These are phyloP conservation scores for Penicillium robsamsonii DNA, from an alignment of 495 filamentous ascomycete species.

Conservation along the genomic window DNA sequence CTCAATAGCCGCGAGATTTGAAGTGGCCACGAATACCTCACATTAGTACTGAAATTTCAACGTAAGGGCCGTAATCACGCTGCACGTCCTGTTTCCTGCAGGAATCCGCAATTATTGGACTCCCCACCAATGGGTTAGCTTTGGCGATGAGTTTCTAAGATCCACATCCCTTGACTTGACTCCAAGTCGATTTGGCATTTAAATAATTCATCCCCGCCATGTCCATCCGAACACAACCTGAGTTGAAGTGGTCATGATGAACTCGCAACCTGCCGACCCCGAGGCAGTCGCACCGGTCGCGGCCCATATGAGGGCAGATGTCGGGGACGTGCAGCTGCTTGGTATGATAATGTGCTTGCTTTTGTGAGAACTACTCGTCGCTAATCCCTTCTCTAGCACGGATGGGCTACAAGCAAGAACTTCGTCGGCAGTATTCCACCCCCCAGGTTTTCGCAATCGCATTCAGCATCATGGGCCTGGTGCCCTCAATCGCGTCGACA, in stretches of 20 bases:
- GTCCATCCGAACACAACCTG: not conserved
- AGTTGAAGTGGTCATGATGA: not conserved
- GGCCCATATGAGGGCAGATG: not conserved
- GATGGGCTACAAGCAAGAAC: conserved; percentile 69
- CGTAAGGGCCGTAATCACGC: not conserved
- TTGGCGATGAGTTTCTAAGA: not conserved
- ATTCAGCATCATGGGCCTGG: conserved; percentile 69
- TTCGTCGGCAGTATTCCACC: conserved; percentile 62
- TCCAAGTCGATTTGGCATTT: not conserved
- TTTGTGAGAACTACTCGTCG: not conserved
- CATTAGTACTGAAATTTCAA: not conserved
- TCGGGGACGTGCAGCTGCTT: conserved; percentile 24
- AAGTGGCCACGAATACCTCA: not conserved
- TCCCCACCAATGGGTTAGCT: not conserved
- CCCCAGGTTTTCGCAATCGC: conserved; percentile 68
- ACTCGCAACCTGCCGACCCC: not conserved
- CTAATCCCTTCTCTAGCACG: conserved; percentile 16
- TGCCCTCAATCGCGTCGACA: conserved; percentile 64
- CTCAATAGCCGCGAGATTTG: not conserved
- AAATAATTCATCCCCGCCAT: not conserved
- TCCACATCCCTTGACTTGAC: not conserved
- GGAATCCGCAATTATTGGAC: not conserved
- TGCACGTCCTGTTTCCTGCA: not conserved
- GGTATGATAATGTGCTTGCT: conserved; percentile 18
- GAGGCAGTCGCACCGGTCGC: not conserved